Evolutionary conservation across 306 rosid genomes (phyloP).

Genomic region (Morella rubra): DNA sequence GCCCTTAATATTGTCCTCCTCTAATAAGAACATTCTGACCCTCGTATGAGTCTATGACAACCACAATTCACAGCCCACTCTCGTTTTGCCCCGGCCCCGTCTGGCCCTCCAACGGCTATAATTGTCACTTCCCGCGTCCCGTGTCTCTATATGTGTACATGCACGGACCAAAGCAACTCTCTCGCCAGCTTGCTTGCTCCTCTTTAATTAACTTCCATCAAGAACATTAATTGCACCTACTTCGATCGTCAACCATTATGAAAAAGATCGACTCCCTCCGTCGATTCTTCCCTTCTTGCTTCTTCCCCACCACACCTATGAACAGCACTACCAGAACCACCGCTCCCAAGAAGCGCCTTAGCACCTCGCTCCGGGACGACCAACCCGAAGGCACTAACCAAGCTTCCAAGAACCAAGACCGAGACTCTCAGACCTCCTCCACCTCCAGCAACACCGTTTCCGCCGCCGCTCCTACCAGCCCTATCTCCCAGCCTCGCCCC

Average conservation of each 20-base stretch:
- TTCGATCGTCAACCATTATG: conserved; percentile 31
- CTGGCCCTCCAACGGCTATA: conserved; percentile 29
- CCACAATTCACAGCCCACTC: too few species aligned
- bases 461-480: background rate
- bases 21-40: too few species aligned
- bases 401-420: conserved; percentile 31
- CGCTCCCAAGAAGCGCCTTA: conserved; percentile 61
- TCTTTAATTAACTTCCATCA: background rate
- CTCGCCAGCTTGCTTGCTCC: background rate
- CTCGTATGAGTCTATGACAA: too few species aligned
- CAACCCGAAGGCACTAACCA: conserved; percentile 13
- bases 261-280: conserved; percentile 76
- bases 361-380: conserved; percentile 63
- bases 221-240: conserved; percentile 7
- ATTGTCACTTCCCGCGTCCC: conserved; percentile 34
- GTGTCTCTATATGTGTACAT: background rate
- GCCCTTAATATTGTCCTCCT: too few species aligned
- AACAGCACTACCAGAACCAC: conserved; percentile 10
- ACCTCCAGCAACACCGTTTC: conserved; percentile 16
- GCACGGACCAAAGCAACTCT: conserved; percentile 4
- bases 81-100: background rate
- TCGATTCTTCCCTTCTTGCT: conserved; percentile 80
- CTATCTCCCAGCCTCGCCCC: conserved; percentile 41
- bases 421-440: conserved; percentile 46
- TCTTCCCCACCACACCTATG: conserved; percentile 38